Percentiles rank a stretch among this genome's conserved stretches.
These are phyloP conservation scores for Babesia divergens DNA, from an alignment of 169 alveolate species.

Conservation along the genomic window DNA sequence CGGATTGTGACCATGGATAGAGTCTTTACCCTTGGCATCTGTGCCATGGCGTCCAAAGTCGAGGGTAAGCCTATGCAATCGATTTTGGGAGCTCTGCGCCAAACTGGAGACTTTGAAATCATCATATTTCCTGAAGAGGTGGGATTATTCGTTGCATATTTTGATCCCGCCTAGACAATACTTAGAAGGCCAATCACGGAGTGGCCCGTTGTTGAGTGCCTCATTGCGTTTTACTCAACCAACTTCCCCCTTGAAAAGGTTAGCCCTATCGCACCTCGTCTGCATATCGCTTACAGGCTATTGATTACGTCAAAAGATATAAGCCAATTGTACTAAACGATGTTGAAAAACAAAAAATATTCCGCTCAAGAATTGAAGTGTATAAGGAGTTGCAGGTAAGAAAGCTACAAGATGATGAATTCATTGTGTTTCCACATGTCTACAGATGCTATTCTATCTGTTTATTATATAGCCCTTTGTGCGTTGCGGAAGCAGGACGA, in stretches of 20 bases:
- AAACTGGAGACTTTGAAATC: conserved; percentile 80
- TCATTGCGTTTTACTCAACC: conserved; percentile 86
- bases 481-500: too few relatives aligned
- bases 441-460: too few relatives aligned
- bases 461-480: too few relatives aligned
- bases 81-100: conserved; percentile 73
- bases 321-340: conserved; percentile 80
- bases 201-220: conserved; percentile 91
- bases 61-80: conserved; percentile 86
- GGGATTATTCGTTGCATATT: neutral
- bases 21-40: conserved; percentile 81
- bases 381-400: conserved; percentile 77
- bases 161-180: conserved; percentile 61
- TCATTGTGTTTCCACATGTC: conserved; percentile 78
- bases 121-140: conserved; percentile 81
- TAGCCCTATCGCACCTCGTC: neutral
- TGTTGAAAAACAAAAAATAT: conserved; percentile 51
- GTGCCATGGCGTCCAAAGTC: conserved; percentile 88
- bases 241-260: conserved; percentile 88
- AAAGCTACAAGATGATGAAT: conserved; percentile 84
- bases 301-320: conserved; percentile 73
- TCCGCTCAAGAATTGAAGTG: conserved; percentile 79
- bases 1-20: conserved; percentile 58
- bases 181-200: conserved; percentile 71
- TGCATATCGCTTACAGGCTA: conserved; percentile 26